These are phyloP conservation scores for Funneliformis geosporum DNA, from an alignment of 192 early-diverging fungal genomes.

Conservation along the genomic window DNA sequence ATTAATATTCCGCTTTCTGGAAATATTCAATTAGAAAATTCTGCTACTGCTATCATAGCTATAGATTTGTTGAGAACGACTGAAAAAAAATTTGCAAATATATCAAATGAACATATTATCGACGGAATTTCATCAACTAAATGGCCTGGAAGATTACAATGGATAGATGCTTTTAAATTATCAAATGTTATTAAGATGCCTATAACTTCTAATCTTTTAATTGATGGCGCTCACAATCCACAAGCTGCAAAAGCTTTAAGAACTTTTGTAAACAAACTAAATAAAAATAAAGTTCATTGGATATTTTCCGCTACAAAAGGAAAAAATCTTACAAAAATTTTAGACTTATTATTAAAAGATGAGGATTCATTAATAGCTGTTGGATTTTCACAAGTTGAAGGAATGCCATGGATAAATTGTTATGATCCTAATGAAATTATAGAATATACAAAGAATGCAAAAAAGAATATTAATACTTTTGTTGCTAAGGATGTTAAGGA, in stretches of 20 bases:
- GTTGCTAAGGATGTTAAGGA: constrained; percentile 41
- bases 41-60: constrained; percentile 68
- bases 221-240: constrained; percentile 92
- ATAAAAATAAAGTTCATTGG: constrained; percentile 59
- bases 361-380: constrained; percentile 70
- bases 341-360: constrained; percentile 55
- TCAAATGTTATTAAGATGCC: neutral
- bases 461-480: constrained; percentile 24
- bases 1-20: constrained; percentile 68
- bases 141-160: constrained; percentile 88
- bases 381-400: constrained; percentile 72
- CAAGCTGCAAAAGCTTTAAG: constrained; percentile 68
- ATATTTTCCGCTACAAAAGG: constrained; percentile 74
- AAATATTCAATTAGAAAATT: constrained; percentile 79
- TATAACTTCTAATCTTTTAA: constrained; percentile 52
- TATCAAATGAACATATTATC: constrained; percentile 55
- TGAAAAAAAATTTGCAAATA: constrained; percentile 38
- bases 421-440: constrained; percentile 51
- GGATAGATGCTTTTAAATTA: constrained; percentile 43
- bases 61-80: constrained; percentile 54
- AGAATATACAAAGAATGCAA: constrained; percentile 29
- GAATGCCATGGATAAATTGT: constrained; percentile 86
- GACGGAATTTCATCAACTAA: constrained; percentile 65
- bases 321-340: constrained; percentile 63
- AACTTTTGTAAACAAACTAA: constrained; percentile 59